Evolutionary conservation across 176 grass and related monocot genomes (phyloP), one percentile per base, ranked within the genome.

Genomic region (Tuctoria greenei): DNA sequence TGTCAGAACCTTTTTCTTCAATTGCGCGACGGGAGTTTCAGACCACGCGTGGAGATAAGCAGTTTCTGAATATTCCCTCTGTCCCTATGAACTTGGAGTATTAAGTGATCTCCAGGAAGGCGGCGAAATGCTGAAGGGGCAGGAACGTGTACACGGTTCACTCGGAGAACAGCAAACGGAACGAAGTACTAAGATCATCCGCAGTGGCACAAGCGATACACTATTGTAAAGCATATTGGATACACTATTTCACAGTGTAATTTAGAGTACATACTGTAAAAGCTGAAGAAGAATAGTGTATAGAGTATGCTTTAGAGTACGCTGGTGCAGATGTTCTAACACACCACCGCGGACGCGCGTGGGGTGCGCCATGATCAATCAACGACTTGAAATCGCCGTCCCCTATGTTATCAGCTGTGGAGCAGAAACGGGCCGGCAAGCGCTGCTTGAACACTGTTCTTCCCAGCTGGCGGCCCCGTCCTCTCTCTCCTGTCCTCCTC

Each of bases 361-460:
- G 0, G 52, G 52, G 10, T 10, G 52, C 47, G 16, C 17, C 52
- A 4, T 56, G 8, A 56, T 24, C n/a, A 24, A 56, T 20, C 52
- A 23, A n/a, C 52, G 24, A 56, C 52, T 56, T 23, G 28, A 67
- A 71, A 45, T 36, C 4, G 67, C 6, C 24, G 21, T 23, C 41
- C 23, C 65, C 24, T 36, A 49, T 9, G 51, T 5, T 26, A 52
- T 71, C 46, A 36, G 9, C 28, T 17, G 46, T 8, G 31, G 68
- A 36, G 45, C 68, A 49, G 64, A 62, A 28, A n/a, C n/a, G n/a
- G n/a, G n/a, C 49, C 12, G 20, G n/a, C 1, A 43, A 73, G 73
- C 25, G 79, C 72, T 79, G 79, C 67, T 70, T 38, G 67, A 64
- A 74, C 63, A 74, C 54, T 50, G 46, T 74, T 28, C 38, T 8